Percentiles rank a stretch among this genome's conserved stretches.
Conservation (phyloP, 345 rosid genomes). For the Carallia brachiata region DNA sequence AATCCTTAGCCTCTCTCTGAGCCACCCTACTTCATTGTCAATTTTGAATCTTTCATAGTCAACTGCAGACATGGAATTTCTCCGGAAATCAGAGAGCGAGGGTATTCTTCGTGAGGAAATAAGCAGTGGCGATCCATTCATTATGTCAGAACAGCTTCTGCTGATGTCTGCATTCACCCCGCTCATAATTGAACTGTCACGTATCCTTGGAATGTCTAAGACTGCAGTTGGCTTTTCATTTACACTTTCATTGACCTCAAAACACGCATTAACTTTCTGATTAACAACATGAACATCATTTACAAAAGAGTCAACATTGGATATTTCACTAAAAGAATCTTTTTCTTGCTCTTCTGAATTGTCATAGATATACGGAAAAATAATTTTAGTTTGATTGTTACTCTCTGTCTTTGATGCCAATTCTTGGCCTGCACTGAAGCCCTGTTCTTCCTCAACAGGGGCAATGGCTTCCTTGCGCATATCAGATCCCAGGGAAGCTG, state of each 20-base stretch:
- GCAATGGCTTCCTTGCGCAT: conserved; percentile 27
- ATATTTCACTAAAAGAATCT: conserved; percentile 2
- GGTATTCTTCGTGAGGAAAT: conserved; percentile 28
- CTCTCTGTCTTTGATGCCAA: conserved; percentile 22
- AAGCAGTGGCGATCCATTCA: conserved; percentile 28
- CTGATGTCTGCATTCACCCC: conserved; percentile 28
- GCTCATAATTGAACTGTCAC: conserved; percentile 19
- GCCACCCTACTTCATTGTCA: conserved; percentile 62
- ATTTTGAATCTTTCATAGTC: conserved; percentile 65
- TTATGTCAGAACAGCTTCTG: conserved; percentile 44
- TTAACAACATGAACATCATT: conserved; percentile 63
- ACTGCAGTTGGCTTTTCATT: conserved; percentile 22
- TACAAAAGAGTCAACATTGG: conserved; percentile 21
- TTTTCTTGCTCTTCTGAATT: conserved; percentile 21
- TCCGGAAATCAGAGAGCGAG: conserved; percentile 38
- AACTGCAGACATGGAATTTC: conserved; percentile 73
- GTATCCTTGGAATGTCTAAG: conserved; percentile 22
- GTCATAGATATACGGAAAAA: conserved; percentile 17
- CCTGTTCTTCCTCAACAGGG: conserved; percentile 20
- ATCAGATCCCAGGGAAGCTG: conserved; percentile 11
- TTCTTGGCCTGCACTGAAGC: conserved; percentile 8
- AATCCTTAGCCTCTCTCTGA: conserved; percentile 58
- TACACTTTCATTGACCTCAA: conserved; percentile 23
- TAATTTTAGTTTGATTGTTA: conserved; percentile 12
- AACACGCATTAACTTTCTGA: conserved; percentile 27